Conservation (phyloP, 768 basidiomycete genomes). For the Lepiota venenata region DNA sequence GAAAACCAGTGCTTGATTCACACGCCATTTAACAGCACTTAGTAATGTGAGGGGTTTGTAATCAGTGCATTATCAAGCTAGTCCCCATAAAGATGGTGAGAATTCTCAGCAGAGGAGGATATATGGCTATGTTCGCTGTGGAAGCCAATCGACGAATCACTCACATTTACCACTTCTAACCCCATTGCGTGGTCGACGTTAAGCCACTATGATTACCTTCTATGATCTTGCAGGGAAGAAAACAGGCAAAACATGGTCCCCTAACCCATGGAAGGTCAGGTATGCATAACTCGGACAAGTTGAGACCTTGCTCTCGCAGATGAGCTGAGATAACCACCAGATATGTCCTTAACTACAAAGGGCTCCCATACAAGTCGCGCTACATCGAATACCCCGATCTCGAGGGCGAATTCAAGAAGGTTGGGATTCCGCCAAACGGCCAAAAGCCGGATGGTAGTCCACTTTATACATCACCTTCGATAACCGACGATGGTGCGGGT, state of each 20-base stretch:
- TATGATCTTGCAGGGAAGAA: constrained; percentile 7
- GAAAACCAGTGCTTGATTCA: too few species aligned
- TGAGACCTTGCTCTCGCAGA: background rate
- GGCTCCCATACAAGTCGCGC: constrained; percentile 39
- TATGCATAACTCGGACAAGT: constrained; percentile 3
- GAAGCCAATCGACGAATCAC: too few species aligned
- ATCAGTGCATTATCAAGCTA: too few species aligned
- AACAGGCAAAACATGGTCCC: constrained; percentile 3
- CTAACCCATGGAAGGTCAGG: constrained; percentile 12
- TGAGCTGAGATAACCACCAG: constrained; percentile 12
- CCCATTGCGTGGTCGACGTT: too few species aligned
- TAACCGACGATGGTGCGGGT: constrained; percentile 42
- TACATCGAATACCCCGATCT: constrained; percentile 55
- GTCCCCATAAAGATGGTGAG: too few species aligned
- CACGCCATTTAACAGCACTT: too few species aligned
- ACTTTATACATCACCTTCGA: constrained; percentile 46
- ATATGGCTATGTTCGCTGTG: too few species aligned
- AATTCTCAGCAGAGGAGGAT: too few species aligned
- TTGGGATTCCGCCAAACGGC: constrained; percentile 33
- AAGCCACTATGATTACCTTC: constrained; percentile 3
- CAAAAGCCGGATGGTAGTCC: constrained; percentile 27
- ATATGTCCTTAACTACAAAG: constrained; percentile 33
- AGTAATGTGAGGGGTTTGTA: too few species aligned
- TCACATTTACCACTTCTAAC: too few species aligned
- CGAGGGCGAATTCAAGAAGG: constrained; percentile 26